phyloP scores from a whole-genome alignment of 371 early-diverging fungal species.

The Lichtheimia corymbifera region DNA sequence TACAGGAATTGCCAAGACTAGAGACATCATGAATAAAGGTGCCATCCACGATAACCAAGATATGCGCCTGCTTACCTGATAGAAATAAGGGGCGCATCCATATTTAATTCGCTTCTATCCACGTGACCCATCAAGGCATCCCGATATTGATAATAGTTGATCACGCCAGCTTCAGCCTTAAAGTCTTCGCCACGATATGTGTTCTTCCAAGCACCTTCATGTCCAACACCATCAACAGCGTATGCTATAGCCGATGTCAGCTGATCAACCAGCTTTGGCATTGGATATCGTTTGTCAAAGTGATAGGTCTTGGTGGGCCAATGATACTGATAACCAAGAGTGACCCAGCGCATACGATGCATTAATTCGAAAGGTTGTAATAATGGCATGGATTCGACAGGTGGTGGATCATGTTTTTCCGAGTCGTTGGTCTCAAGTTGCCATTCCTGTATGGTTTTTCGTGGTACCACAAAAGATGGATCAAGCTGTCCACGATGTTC shows the following conservation, averaged over 20 bases:
- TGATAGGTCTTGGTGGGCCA: conserved; percentile 86
- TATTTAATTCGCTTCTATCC: conserved; percentile 89
- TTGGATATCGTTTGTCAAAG: conserved; percentile 53
- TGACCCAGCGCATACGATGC: conserved; percentile 81
- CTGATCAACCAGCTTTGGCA: conserved; percentile 51
- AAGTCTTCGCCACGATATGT: conserved; percentile 58
- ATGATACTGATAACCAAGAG: conserved; percentile 90
- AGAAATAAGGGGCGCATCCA: conserved; percentile 80
- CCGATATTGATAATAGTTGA: conserved; percentile 89
- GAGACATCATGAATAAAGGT: background rate
- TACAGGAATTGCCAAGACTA: conserved; percentile 77
- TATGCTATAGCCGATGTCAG: conserved; percentile 55
- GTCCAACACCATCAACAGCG: conserved; percentile 50
- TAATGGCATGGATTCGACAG: conserved; percentile 36
- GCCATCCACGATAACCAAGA: too few species aligned
- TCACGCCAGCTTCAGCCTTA: conserved; percentile 88
- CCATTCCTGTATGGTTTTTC: conserved; percentile 18
- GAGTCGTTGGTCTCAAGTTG: conserved; percentile 1
- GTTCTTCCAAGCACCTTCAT: conserved; percentile 27
- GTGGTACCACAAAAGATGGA: conserved; percentile 19
- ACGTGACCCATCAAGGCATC: conserved; percentile 94
- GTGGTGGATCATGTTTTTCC: conserved; percentile 38
- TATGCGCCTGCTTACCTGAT: conserved; percentile 50
- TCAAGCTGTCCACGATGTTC: conserved; percentile 32
- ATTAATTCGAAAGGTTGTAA: conserved; percentile 54